Conservation (phyloP, 228 moss, liverwort and hornwort species). For the Sphagnum fallax region DNA sequence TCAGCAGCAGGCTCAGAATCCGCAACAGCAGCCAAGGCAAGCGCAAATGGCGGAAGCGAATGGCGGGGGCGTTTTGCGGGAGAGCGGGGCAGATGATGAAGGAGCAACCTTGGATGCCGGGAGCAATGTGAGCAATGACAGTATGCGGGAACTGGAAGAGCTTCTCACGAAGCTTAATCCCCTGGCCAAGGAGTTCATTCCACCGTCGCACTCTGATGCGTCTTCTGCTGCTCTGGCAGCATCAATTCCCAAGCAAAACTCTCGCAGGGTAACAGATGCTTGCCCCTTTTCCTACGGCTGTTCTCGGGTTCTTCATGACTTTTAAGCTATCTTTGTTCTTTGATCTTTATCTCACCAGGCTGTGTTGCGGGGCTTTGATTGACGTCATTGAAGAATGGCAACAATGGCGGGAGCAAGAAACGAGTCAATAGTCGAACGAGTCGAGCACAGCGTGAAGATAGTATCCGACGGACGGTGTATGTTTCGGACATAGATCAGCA, state of each 20-base stretch:
- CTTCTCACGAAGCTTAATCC: slow-evolving; percentile 90
- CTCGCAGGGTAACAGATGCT: slow-evolving; percentile 58
- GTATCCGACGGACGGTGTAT: slow-evolving; percentile 87
- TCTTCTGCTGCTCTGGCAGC: slow-evolving; percentile 42
- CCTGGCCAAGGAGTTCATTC: slow-evolving; percentile 82
- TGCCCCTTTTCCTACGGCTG: background rate
- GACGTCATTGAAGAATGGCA: slow-evolving; percentile 81
- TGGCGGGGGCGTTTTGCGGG: slow-evolving; percentile 42
- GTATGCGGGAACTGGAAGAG: slow-evolving; percentile 92
- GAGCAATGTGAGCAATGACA: slow-evolving; percentile 74
- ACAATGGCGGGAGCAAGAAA: slow-evolving; percentile 62
- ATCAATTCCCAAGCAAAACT: slow-evolving; percentile 57
- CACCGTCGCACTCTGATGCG: slow-evolving; percentile 56
- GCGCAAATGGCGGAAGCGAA: slow-evolving; percentile 36
- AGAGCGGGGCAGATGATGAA: slow-evolving; percentile 41
- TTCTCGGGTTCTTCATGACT: no score
- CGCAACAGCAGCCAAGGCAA: slow-evolving; percentile 17
- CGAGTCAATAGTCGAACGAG: slow-evolving; percentile 80
- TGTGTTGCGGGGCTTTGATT: slow-evolving; percentile 1
- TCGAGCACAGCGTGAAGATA: slow-evolving; percentile 95
- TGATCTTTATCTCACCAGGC: no score
- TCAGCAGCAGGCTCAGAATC: slow-evolving; percentile 1
- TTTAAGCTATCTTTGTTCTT: no score
- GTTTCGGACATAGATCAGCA: slow-evolving; percentile 98
- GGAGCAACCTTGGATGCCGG: slow-evolving; percentile 32